Evolutionary conservation across 306 rosid genomes (phyloP), one percentile per base, ranked within the genome.

Genomic region (Fagus sylvatica): DNA sequence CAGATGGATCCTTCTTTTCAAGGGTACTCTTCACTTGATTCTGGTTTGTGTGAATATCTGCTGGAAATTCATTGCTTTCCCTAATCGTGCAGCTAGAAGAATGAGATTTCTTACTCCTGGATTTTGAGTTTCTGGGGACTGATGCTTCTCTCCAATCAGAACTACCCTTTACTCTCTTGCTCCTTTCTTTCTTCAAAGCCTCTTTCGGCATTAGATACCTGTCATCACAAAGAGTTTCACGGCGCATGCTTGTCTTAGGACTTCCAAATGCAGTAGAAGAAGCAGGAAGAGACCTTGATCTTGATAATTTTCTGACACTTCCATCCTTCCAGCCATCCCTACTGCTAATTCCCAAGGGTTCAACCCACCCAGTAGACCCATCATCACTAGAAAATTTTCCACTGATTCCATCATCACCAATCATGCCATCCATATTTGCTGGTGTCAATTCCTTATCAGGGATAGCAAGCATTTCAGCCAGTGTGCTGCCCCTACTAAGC

Each of bases 291-390:
- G 99, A 95, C 76, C 69, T 93, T 34, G 99, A 95, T 74, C 96
- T 91, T 7, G 94, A 76, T 84, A 95, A 87, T 75, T 85, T 87
- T 56, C 75, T 81, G 48, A 81, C 75, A 75, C 74, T 80, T 46
- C 82, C 91, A 80, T 88, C 90, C 90, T 88, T 95, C 99, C 99
- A 95, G 74, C 99, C 99, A 86, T 95, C 99, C 85, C 90, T 88
- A 71, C 98, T 95, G 87, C 99, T 95, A 79, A 95, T 95, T 74
- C 99, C 99, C 77, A 91, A 82, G 73, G 99, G 98, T 81, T 89
- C 93, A 71, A 74, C 85, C 65, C 72, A 51, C 64, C 84, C 83
- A 43, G 82, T 76, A 78, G 82, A 84, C 80, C 80, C 75, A 72
- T 84, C 86, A 11, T 86, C 80, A 71, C 65, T 72, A 41, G 83